Evolutionary conservation across 2,329 filamentous ascomycete species (phyloP).

Genomic region (Shiraia sp.): DNA sequence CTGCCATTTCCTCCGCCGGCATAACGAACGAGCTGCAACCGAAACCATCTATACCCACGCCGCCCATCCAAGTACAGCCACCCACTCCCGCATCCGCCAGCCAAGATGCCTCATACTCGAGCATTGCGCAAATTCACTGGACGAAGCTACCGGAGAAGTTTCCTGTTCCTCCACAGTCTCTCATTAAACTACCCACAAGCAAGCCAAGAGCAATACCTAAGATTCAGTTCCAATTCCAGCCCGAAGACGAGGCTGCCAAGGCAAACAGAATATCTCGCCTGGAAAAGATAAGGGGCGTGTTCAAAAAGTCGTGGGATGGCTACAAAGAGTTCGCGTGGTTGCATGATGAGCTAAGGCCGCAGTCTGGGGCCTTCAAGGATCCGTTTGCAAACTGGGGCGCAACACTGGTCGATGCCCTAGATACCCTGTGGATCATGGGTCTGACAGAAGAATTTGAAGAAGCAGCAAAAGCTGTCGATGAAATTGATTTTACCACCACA

Average conservation of each 20-base stretch:
- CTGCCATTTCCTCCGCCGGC: too few relatives aligned
- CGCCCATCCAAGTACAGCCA: constrained; percentile 15
- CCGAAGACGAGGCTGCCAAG: constrained; percentile 58
- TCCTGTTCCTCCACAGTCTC: constrained; percentile 69
- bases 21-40: constrained; percentile 10
- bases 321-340: constrained; percentile 81
- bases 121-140: constrained; percentile 65
- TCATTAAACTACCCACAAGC: constrained; percentile 77
- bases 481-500: constrained; percentile 65
- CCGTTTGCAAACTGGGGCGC: constrained; percentile 93
- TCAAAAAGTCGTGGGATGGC: constrained; percentile 77
- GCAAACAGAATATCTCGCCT: constrained; percentile 67
- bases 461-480: constrained; percentile 61
- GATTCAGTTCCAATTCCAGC: constrained; percentile 74
- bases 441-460: constrained; percentile 67
- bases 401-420: constrained; percentile 76
- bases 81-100: constrained; percentile 18
- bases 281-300: constrained; percentile 70
- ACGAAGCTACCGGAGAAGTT: constrained; percentile 73
- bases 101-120: constrained; percentile 23
- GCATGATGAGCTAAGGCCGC: constrained; percentile 82
- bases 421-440: constrained; percentile 75
- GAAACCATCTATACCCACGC: constrained; percentile 22
- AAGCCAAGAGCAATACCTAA: constrained; percentile 70
- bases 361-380: constrained; percentile 69